Conservation (phyloP, 768 basidiomycete genomes). For the Termitomyces sp. region DNA sequence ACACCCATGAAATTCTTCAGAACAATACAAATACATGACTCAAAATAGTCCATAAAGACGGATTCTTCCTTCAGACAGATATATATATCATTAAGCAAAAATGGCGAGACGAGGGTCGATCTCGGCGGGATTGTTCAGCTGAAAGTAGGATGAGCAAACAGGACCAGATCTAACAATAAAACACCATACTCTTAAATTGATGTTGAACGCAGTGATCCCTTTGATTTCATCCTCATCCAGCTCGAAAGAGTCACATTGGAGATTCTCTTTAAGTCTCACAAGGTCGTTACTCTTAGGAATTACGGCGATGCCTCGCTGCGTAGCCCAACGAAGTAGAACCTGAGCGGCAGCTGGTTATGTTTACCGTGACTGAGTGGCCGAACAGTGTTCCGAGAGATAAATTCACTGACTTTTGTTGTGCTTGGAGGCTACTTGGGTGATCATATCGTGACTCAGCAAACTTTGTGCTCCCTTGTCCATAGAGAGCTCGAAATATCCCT, state of each 20-base stretch:
- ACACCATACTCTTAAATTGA: slow-evolving; percentile 54
- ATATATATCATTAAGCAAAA: slow-evolving; percentile 51
- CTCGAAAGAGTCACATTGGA: slow-evolving; percentile 37
- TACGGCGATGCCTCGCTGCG: slow-evolving; percentile 70
- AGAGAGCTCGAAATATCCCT: slow-evolving; percentile 64
- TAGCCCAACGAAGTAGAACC: slow-evolving; percentile 77
- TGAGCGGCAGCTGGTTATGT: slow-evolving; percentile 56
- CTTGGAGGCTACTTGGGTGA: slow-evolving; percentile 45
- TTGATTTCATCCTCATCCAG: slow-evolving; percentile 59
- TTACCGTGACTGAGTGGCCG: background rate
- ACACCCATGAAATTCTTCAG: background rate
- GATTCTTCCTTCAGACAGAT: background rate
- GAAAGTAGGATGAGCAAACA: slow-evolving; percentile 12
- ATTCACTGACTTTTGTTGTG: slow-evolving; percentile 49
- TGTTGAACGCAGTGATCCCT: slow-evolving; percentile 58
- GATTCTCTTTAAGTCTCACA: slow-evolving; percentile 51
- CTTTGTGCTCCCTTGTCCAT: slow-evolving; percentile 50
- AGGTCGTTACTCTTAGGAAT: slow-evolving; percentile 68
- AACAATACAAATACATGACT: slow-evolving; percentile 5
- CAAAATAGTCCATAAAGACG: background rate
- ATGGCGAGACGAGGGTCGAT: slow-evolving; percentile 67
- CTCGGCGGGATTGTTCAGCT: slow-evolving; percentile 72
- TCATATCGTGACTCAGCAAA: slow-evolving; percentile 49
- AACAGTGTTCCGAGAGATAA: background rate
- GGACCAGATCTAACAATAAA: background rate